Evolutionary conservation across 2,329 filamentous ascomycete species (phyloP), one percentile per base, ranked within the genome.

Genomic region (Stagonosporopsis vannaccii): DNA sequence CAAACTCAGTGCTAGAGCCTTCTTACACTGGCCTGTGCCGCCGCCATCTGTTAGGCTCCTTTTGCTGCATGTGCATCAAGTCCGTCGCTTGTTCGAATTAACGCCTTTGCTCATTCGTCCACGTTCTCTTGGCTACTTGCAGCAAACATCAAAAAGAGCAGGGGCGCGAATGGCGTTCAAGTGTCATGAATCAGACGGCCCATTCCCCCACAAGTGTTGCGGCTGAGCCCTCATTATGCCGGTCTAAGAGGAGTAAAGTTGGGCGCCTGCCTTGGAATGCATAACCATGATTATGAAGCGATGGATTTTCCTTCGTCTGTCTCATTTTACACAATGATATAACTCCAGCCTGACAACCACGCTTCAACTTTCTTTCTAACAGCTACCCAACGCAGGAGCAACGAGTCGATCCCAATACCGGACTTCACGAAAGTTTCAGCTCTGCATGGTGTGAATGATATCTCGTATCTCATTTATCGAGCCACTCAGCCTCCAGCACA

Each of bases 321-420:
- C 64, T 70, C 62, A 68, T 70, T 61, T 66, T 17, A 43, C n/a
- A 25, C 17, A 33, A 7, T 47, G 43, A 54, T 70, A 72, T 73
- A 72, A 68, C 39, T 67, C 55, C 51, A 63, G 59, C 56, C 62
- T 66, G 59, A 53, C 42, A 22, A 51, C 58, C 62, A 50, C 47
- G 22, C 58, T 58, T 26, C 51, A 60, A 41, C 35, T 44, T 51
- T 36, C 45, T 25, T 9, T 49, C 59, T 42, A 23, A 25, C 37
- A 30, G 56, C 56, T 55, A 54, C 52, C 39, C 25, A 45, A 47
- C 35, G 56, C 42, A 55, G 60, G 46, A 17, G 47, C 50, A 40
- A 51, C 37, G 60, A 13, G 37, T 32, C 37, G 30, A 51, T 51
- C 37, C 50, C 48, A 63, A 51, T 51, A 47, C 43, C 43, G 37